Evolutionary conservation across 805 yeast genomes (phyloP), one percentile per base, ranked within the genome.

Genomic region (Scheffersomyces amazonensis): DNA sequence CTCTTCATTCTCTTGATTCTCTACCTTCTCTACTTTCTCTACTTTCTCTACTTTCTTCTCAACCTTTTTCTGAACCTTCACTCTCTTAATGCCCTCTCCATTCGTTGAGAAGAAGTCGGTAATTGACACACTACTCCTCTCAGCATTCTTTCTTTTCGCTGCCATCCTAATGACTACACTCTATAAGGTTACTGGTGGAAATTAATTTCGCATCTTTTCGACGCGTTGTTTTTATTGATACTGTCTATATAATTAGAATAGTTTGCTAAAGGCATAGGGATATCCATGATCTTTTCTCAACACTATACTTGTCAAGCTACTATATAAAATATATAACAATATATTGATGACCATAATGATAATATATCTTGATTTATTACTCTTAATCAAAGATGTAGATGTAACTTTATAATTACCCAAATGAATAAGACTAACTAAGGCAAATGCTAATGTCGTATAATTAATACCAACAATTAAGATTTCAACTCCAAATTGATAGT

Each of bases 401-500:
- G 52, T 44, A n/a, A 58, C 51, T 32, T 53, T 45, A 46, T 64
- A 64, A 7, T 41, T 37, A 51, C 60, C 80, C 39, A 51, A 44
- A 18, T 59, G 53, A 4, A 75, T 62, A 31, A 84, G 54, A 0
- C 52, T 36, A 9, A 75, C 49, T n/a, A 76, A 36, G 4, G 69
- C 42, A 0, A 58, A 36, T 0, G 74, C 76, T 46, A 84, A 62
- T 0, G 60, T 47, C 5, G 72, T 44, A 49, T 85, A 86, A 45
- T 75, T 64, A 2, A 50, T 54, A 2, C 76, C 71, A 6, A 83
- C 73, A 2, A 81, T 55, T 4, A 79, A 51, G 3, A 80, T 70
- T 53, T 86, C 95, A 3, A 76, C 60, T 0, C 93, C 91, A 58
- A 83, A 79, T 59, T 84, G 91, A 67, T 79, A 80, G 39, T 73